Conservation (phyloP, 2,329 filamentous ascomycete genomes). For the Davidsoniella eucalypti region DNA sequence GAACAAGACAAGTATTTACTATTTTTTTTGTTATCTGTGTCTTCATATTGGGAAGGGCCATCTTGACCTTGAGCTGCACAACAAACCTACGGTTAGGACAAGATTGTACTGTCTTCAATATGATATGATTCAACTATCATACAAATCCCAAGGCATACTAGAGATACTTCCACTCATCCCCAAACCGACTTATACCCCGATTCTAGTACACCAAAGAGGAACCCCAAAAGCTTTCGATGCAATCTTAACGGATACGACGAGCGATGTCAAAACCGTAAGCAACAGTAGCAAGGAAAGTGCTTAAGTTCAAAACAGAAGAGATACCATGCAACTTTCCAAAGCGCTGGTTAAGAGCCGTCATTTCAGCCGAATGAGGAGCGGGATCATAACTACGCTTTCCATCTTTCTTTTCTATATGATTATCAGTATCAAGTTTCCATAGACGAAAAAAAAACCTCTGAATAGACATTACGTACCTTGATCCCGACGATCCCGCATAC, state of each 20-base stretch:
- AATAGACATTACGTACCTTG: slow-evolving; percentile 43
- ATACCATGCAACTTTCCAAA: slow-evolving; percentile 70
- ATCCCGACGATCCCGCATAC: slow-evolving; percentile 59
- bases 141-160: no score
- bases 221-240: no score
- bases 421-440: slow-evolving; percentile 1
- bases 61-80: no score
- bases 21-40: no score
- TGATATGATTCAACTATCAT: no score
- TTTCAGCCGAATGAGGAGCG: slow-evolving; percentile 67
- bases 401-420: slow-evolving; percentile 54
- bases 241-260: slow-evolving; percentile 34
- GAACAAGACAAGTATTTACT: no score
- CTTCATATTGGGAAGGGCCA: no score
- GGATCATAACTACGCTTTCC: slow-evolving; percentile 74
- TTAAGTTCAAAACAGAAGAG: slow-evolving; percentile 64
- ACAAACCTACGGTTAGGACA: no score
- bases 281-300: slow-evolving; percentile 50
- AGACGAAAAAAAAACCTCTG: background rate
- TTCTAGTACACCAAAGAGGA: no score
- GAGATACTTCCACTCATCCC: no score
- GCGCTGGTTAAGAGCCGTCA: slow-evolving; percentile 60
- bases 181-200: no score
- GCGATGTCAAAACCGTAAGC: slow-evolving; percentile 66
- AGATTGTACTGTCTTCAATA: no score